These are phyloP conservation scores for Cudoniella acicularis DNA, from an alignment of 495 filamentous ascomycete genomes.

Conservation along the genomic window DNA sequence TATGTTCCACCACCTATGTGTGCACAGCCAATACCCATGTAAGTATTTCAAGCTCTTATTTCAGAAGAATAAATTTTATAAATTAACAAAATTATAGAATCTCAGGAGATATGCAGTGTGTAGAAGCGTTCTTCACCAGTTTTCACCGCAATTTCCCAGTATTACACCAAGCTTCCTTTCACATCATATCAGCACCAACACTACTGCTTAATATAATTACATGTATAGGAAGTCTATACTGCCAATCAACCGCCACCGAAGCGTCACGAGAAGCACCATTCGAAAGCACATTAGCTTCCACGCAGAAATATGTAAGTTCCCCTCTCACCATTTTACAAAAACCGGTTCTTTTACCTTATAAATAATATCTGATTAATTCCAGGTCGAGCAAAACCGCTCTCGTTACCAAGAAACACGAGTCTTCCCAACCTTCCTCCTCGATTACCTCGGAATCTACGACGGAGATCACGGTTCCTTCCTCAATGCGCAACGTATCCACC, in stretches of 20 bases:
- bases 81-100: neutral
- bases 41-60: neutral
- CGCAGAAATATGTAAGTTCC: neutral
- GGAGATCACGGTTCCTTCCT: neutral
- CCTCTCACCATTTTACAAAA: too few relatives aligned
- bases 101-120: neutral
- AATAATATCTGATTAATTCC: neutral
- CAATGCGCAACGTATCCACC: neutral
- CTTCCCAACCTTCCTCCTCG: neutral
- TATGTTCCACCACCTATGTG: neutral
- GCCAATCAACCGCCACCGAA: neutral
- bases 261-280: neutral
- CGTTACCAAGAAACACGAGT: neutral
- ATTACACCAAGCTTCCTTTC: neutral
- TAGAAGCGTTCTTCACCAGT: neutral
- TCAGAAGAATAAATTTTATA: too few relatives aligned
- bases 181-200: neutral
- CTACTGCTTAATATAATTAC: neutral
- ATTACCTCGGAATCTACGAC: neutral
- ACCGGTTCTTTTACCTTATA: neutral
- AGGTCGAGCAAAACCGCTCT: neutral
- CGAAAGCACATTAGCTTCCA: neutral
- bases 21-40: neutral
- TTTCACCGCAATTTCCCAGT: neutral
- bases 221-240: neutral